Conservation (phyloP, 306 rosid genomes). For the Hippophae gyantsensis region DNA sequence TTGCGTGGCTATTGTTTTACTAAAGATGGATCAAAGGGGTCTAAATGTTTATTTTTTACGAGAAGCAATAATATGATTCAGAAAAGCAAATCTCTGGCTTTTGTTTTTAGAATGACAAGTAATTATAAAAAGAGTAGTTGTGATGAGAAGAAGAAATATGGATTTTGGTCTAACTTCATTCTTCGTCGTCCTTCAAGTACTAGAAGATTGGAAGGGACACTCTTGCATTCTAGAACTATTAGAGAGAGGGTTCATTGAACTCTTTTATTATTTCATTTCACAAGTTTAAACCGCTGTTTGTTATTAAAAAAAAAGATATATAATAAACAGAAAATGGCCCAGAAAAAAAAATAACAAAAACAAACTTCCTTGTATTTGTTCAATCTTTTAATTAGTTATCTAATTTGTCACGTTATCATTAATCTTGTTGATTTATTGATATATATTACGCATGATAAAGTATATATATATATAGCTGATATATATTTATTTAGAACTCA, state of each 20-base stretch:
- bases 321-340: not conserved
- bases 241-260: conserved; percentile 15
- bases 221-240: conserved; percentile 32
- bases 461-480: no score
- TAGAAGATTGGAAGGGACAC: conserved; percentile 17
- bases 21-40: conserved; percentile 7
- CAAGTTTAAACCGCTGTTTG: no score
- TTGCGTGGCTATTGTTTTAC: conserved; percentile 7
- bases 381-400: conserved; percentile 1
- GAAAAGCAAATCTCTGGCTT: conserved; percentile 49
- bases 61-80: conserved; percentile 25
- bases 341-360: no score
- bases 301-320: not conserved
- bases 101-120: conserved; percentile 20
- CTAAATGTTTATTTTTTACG: conserved; percentile 18
- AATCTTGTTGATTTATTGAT: not conserved
- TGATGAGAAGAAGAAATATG: conserved; percentile 27
- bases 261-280: not conserved
- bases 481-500: no score
- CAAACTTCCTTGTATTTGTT: not conserved
- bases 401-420: no score
- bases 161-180: conserved; percentile 56
- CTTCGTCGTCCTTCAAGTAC: conserved; percentile 29
- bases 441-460: conserved; percentile 4
- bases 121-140: not conserved